Conservation (phyloP, 371 early-diverging fungal species). For the Chytridium lagenaria region DNA sequence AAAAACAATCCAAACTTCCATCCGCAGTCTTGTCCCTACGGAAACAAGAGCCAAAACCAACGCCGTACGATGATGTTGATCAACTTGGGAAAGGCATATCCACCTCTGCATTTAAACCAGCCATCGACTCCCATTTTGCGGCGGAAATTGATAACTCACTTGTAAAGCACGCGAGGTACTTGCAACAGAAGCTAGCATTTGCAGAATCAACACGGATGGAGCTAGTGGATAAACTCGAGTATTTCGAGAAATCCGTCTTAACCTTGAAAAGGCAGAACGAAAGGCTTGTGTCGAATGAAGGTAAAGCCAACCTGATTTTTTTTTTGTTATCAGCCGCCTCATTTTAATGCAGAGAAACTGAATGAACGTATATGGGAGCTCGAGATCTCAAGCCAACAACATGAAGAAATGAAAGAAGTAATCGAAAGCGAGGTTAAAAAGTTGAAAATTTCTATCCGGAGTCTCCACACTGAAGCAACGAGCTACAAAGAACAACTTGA, state of each 20-base stretch:
- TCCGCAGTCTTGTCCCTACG: no score
- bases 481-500: constrained; percentile 19
- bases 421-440: constrained; percentile 18
- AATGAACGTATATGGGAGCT: constrained; percentile 34
- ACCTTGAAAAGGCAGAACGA: constrained; percentile 21
- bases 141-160: constrained; percentile 28
- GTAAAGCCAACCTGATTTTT: neutral
- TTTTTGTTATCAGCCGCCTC: neutral
- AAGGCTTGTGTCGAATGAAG: constrained; percentile 18
- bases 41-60: no score
- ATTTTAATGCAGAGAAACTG: constrained; percentile 21
- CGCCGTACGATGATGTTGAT: no score
- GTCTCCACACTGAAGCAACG: constrained; percentile 6
- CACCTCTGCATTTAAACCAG: neutral
- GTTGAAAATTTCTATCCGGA: neutral
- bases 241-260: constrained; percentile 11
- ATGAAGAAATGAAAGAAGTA: constrained; percentile 7
- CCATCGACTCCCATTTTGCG: constrained; percentile 28
- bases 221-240: constrained; percentile 11
- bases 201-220: constrained; percentile 4
- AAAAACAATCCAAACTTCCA: no score
- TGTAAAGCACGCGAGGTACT: constrained; percentile 17
- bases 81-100: no score
- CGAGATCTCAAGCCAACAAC: constrained; percentile 18
- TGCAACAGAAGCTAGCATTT: constrained; percentile 18